Evolutionary conservation across 345 rosid species (phyloP), one percentile per base, ranked within the genome.

Genomic region (Triadica sebifera): DNA sequence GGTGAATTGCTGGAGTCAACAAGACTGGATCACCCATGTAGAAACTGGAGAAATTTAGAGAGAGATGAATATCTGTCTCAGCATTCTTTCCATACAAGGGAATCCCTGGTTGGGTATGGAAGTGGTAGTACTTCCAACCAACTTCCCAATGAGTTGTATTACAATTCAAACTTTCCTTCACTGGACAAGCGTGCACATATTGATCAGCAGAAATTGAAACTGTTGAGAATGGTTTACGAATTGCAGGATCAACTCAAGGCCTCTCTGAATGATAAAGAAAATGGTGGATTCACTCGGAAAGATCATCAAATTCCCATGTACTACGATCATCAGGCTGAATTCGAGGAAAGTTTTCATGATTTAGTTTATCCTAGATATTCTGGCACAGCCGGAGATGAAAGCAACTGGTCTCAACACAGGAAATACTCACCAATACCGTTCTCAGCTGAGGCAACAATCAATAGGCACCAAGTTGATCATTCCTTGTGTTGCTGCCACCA

Each of bases 211-310:
- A 87, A 77, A 81, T 64, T 83, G 77, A 79, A 78, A 65, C 83
- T 90, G 75, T 75, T 88, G 74, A 84, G 77, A 75, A 81, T 88
- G 87, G 78, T 85, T 46, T 65, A 68, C 66, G 94, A 90, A 73
- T 82, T 88, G 75, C 88, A 86, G 79, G 89, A 85, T 74, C 87
- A 83, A 74, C 84, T 88, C 57, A 82, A 74, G 65, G 51, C 87
- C 11, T 61, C 80, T 72, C 61, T 83, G 74, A 78, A 79, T 65
- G 80, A 62, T 43, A 76, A 64, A 56, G 59, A 70, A 10, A 78
- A 66, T 34, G 79, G 74, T 72, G 80, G 84, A n/a, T 69, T 57
- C 61, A 6, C 74, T n/a, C 50, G 84, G 83, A 75, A 67, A 64
- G 81, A 84, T 65, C 80, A 76, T 46, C 65, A 50, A 13, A 37